Evolutionary conservation across 805 yeast species (phyloP).

Genomic region (Saccharomyces paradoxus): DNA sequence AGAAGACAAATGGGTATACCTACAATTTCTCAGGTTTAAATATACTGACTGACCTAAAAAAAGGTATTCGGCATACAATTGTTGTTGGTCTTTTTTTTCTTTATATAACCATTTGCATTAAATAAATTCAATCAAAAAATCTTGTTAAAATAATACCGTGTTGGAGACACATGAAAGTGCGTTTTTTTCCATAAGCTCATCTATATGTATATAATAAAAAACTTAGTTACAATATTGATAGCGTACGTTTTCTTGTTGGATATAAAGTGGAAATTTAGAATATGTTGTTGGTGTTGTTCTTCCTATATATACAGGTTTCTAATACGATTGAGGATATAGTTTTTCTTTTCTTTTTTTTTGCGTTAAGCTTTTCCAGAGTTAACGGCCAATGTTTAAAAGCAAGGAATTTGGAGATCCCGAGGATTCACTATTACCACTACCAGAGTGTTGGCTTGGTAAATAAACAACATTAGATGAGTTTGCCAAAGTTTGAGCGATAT

Average conservation of each 20-base stretch:
- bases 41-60: not conserved
- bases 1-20: slow-evolving; percentile 75
- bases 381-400: slow-evolving; percentile 64
- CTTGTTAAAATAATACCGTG: not conserved
- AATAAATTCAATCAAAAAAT: not conserved
- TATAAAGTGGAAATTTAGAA: not conserved
- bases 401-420: slow-evolving; percentile 42
- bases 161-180: not conserved
- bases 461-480: slow-evolving; percentile 79
- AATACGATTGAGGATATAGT: not conserved
- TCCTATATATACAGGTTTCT: not conserved
- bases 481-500: slow-evolving; percentile 84
- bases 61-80: not conserved
- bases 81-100: not conserved
- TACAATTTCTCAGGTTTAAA: slow-evolving; percentile 79
- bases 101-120: not conserved
- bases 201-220: not conserved
- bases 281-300: not conserved
- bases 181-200: not conserved
- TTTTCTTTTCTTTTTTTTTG: not conserved
- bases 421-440: slow-evolving; percentile 31
- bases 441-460: slow-evolving; percentile 48
- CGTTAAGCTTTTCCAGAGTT: slow-evolving; percentile 5
- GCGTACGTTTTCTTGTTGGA: not conserved
- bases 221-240: not conserved